These are phyloP conservation scores for Fomitopsis palustris DNA, from an alignment of 1,284 basidiomycete genomes.

Conservation along the genomic window DNA sequence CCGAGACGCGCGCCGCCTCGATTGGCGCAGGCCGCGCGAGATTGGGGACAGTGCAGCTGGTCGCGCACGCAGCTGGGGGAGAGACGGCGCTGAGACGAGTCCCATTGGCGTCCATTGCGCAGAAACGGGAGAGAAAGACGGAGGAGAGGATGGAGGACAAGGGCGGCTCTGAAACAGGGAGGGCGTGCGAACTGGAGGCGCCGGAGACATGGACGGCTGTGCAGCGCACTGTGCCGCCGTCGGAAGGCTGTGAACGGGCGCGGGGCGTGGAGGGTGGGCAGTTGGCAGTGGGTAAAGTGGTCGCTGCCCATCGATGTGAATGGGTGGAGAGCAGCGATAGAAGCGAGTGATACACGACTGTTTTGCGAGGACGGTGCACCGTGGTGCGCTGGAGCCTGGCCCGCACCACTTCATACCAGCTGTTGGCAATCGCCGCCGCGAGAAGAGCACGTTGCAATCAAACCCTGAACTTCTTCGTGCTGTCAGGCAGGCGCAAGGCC, in stretches of 20 bases:
- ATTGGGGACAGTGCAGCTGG: no score
- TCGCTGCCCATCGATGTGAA: neutral
- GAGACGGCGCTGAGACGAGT: no score
- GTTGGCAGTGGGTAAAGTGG: neutral
- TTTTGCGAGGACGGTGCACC: slow-evolving; percentile 19
- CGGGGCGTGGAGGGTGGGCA: neutral
- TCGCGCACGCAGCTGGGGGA: no score
- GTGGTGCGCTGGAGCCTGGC: slow-evolving; percentile 5
- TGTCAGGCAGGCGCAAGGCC: slow-evolving; percentile 44
- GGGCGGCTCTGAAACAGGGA: neutral
- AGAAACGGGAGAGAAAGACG: no score
- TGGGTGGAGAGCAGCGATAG: slow-evolving; percentile 9
- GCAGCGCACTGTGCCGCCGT: neutral
- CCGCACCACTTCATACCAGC: slow-evolving; percentile 3
- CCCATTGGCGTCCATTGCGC: no score
- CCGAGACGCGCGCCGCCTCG: no score
- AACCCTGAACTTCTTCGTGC: slow-evolving; percentile 49
- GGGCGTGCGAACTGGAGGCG: neutral
- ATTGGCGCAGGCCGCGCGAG: no score
- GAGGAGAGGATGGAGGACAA: neutral
- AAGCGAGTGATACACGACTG: slow-evolving; percentile 26
- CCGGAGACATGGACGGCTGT: neutral
- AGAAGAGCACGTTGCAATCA: slow-evolving; percentile 72
- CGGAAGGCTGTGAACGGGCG: neutral
- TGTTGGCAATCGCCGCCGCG: slow-evolving; percentile 38